A percentile compares a stretch with the other conserved stretches of the same genome.
Conservation (phyloP, 225 moss, liverwort and hornwort genomes). For the Climacium dendroides region DNA sequence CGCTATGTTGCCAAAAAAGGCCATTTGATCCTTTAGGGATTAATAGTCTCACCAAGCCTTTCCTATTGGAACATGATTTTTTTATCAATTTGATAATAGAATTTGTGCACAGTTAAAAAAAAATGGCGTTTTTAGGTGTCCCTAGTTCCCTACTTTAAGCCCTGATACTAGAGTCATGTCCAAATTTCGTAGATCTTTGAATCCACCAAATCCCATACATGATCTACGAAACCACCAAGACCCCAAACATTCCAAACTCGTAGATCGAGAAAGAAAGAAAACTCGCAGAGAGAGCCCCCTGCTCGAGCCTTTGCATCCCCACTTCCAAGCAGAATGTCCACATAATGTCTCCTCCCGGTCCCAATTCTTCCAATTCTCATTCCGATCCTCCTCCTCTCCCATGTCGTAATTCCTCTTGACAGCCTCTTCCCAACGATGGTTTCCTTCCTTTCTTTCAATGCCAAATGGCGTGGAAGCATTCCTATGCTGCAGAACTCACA, state of each 20-base stretch:
- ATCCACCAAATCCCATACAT: background rate
- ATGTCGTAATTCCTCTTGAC: background rate
- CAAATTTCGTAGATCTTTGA: background rate
- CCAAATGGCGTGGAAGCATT: background rate
- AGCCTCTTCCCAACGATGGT: background rate
- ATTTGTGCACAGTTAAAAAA: background rate
- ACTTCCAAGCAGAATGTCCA: background rate
- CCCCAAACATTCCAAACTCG: background rate
- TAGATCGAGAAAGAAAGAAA: background rate
- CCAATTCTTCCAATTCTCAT: background rate
- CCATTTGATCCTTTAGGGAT: too few relatives aligned
- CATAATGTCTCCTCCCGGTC: background rate
- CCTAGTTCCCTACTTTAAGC: background rate
- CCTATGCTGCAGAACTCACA: background rate
- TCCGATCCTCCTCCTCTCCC: too few relatives aligned
- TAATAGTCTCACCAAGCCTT: rapidly evolving
- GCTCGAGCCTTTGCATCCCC: background rate
- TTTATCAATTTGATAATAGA: background rate
- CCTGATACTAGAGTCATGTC: background rate
- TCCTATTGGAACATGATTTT: background rate
- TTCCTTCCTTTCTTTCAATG: background rate
- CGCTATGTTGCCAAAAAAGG: too few relatives aligned
- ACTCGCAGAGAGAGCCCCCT: background rate
- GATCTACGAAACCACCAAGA: background rate
- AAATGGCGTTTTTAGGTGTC: background rate